Conservation (phyloP, 2,329 filamentous ascomycete genomes). For the Trichophyton mentagrophytes region DNA sequence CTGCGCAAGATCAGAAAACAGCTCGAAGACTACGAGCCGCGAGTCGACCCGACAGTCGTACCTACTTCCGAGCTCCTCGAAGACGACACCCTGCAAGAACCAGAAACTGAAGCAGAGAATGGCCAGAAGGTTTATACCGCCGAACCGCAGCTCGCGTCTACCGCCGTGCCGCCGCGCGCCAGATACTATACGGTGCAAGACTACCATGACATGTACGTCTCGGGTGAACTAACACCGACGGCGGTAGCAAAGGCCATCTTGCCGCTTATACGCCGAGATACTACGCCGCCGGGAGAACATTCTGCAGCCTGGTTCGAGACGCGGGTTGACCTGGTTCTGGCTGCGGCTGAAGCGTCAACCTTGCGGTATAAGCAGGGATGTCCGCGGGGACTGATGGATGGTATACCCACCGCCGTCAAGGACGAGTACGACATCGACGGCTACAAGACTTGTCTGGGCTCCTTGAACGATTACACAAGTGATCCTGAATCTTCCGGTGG, state of each 20-base stretch:
- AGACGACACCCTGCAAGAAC: slow-evolving; percentile 5
- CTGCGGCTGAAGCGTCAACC: slow-evolving; percentile 60
- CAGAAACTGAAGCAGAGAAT: slow-evolving; percentile 8
- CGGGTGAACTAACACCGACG: slow-evolving; percentile 56
- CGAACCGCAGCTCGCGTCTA: slow-evolving; percentile 14
- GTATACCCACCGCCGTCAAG: slow-evolving; percentile 65
- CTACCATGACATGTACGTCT: slow-evolving; percentile 62
- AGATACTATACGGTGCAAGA: slow-evolving; percentile 58
- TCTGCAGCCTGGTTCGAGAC: slow-evolving; percentile 58
- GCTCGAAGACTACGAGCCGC: slow-evolving; percentile 41
- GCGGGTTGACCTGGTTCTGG: slow-evolving; percentile 48
- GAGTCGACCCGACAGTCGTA: slow-evolving; percentile 47
- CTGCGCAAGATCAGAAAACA: slow-evolving; percentile 41
- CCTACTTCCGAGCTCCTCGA: slow-evolving; percentile 22
- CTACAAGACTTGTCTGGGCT: slow-evolving; percentile 51
- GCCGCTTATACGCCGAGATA: slow-evolving; percentile 52
- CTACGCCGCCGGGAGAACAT: slow-evolving; percentile 45
- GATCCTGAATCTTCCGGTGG: slow-evolving; percentile 20
- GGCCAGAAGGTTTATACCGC: not conserved
- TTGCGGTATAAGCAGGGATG: slow-evolving; percentile 53
- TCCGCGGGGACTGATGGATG: slow-evolving; percentile 56
- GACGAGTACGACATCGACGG: slow-evolving; percentile 58
- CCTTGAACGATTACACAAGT: slow-evolving; percentile 41
- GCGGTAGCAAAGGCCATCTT: slow-evolving; percentile 59
- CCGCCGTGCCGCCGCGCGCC: slow-evolving; percentile 18